phyloP scores from a whole-genome alignment of 108 stramenopile species.

The Conticribra guillardii region DNA sequence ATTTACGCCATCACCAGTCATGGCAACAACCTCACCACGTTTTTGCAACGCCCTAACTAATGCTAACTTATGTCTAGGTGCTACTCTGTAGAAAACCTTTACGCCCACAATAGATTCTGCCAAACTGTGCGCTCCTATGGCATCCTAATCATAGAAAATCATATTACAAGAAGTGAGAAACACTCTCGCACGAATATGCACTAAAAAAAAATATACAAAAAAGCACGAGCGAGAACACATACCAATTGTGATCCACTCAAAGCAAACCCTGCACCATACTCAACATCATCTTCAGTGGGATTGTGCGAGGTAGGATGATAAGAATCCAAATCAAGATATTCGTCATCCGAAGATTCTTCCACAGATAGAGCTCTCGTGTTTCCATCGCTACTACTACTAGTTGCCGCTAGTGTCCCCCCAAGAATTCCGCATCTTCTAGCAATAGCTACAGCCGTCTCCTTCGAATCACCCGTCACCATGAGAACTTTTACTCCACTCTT shows the following conservation, averaged over 20 bases:
- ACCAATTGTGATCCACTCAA: conserved; percentile 77
- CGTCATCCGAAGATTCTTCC: conserved; percentile 41
- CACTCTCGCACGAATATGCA: not conserved
- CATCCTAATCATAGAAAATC: conserved; percentile 38
- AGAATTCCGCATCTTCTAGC: conserved; percentile 88
- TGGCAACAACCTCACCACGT: conserved; percentile 93
- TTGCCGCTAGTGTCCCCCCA: conserved; percentile 25
- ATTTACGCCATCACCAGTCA: conserved; percentile 99
- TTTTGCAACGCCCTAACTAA: conserved; percentile 93
- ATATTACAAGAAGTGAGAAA: no score
- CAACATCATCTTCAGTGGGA: conserved; percentile 46
- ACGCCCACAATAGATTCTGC: conserved; percentile 74
- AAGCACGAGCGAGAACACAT: not conserved
- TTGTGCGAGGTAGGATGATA: conserved; percentile 32
- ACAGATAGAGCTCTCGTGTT: conserved; percentile 1
- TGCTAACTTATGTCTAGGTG: conserved; percentile 94
- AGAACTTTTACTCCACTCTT: conserved; percentile 87
- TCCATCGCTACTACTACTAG: not conserved
- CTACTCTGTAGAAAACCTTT: conserved; percentile 94
- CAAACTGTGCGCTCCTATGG: conserved; percentile 68
- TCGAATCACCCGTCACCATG: conserved; percentile 98
- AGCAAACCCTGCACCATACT: conserved; percentile 43
- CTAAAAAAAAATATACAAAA: not conserved
- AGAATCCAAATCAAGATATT: conserved; percentile 23
- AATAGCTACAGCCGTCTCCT: conserved; percentile 95